Conservation (phyloP, 2,329 filamentous ascomycete species). For the Ceratocystis huliohia region DNA sequence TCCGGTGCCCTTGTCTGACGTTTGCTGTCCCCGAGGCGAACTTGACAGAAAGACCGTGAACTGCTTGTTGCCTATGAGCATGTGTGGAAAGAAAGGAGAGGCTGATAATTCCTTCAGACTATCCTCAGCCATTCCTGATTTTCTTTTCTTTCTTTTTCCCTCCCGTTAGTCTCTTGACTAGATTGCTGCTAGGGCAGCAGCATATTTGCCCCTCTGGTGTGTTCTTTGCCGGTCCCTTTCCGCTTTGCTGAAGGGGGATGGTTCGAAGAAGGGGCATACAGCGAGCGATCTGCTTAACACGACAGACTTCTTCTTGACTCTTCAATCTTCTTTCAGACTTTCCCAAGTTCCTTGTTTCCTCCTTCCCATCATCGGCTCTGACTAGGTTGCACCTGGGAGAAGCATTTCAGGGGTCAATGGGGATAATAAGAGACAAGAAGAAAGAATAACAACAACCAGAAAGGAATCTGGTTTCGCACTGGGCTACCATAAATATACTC, state of each 20-base stretch:
- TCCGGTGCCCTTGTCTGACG: slow-evolving; percentile 6
- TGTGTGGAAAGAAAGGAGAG: neutral
- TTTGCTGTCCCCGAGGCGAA: slow-evolving; percentile 3
- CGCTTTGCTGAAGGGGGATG: neutral
- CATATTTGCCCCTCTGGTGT: neutral
- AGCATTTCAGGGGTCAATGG: slow-evolving; percentile 9
- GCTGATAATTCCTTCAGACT: no score
- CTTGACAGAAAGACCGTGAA: slow-evolving; percentile 8
- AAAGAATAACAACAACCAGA: slow-evolving; percentile 1
- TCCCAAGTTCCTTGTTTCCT: slow-evolving; percentile 5
- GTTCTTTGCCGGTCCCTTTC: neutral
- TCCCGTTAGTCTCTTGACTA: neutral
- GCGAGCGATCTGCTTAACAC: neutral
- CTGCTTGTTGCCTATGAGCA: neutral
- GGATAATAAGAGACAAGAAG: slow-evolving; percentile 5
- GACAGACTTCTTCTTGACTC: neutral
- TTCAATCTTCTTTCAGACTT: neutral
- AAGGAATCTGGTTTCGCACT: slow-evolving; percentile 1
- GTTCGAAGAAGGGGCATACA: neutral
- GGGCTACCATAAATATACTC: neutral
- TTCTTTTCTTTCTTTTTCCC: neutral
- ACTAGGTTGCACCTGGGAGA: slow-evolving; percentile 6
- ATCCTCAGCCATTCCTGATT: neutral
- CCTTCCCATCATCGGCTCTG: slow-evolving; percentile 3
- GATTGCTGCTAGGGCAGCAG: neutral